A percentile compares a stretch with the other conserved stretches of the same genome.
Conservation (phyloP, 805 yeast species). For the Candida berthetii region DNA sequence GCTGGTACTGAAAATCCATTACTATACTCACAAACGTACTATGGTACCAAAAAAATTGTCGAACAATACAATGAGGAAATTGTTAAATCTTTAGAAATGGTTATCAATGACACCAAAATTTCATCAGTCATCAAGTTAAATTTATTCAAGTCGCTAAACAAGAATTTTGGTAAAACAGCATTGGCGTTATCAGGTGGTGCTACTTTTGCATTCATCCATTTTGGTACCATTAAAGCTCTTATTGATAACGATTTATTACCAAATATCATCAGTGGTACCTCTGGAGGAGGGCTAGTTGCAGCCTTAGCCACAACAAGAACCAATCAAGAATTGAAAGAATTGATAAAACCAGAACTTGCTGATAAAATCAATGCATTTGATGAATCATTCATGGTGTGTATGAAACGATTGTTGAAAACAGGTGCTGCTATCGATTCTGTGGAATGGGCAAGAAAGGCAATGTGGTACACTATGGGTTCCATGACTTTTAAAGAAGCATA, state of each 20-base stretch:
- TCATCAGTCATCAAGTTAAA: slow-evolving; percentile 34
- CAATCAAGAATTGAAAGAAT: slow-evolving; percentile 51
- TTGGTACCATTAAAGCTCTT: slow-evolving; percentile 69
- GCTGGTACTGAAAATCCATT: slow-evolving; percentile 74
- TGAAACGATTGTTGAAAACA: slow-evolving; percentile 61
- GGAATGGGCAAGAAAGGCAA: slow-evolving; percentile 64
- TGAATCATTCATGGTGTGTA: slow-evolving; percentile 53
- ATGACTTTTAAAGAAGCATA: slow-evolving; percentile 67
- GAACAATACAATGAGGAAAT: slow-evolving; percentile 50
- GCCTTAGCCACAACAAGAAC: slow-evolving; percentile 67
- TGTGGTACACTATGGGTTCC: slow-evolving; percentile 70
- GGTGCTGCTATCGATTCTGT: slow-evolving; percentile 77
- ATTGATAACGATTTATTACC: slow-evolving; percentile 65
- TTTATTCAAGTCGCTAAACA: slow-evolving; percentile 51
- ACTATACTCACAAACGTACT: slow-evolving; percentile 67
- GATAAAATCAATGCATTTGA: slow-evolving; percentile 63
- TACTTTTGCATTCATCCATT: slow-evolving; percentile 69
- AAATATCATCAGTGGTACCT: slow-evolving; percentile 65
- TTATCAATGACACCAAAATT: slow-evolving; percentile 33
- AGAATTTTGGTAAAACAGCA: slow-evolving; percentile 68
- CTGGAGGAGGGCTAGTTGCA: slow-evolving; percentile 78
- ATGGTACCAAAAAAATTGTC: slow-evolving; percentile 64
- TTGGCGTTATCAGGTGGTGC: slow-evolving; percentile 77
- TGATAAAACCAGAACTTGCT: slow-evolving; percentile 55
- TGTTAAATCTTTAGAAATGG: slow-evolving; percentile 35